Evolutionary conservation across 352 stramenopile genomes (phyloP), one percentile per base, ranked within the genome.

Genomic region (Phytophthora sp.): DNA sequence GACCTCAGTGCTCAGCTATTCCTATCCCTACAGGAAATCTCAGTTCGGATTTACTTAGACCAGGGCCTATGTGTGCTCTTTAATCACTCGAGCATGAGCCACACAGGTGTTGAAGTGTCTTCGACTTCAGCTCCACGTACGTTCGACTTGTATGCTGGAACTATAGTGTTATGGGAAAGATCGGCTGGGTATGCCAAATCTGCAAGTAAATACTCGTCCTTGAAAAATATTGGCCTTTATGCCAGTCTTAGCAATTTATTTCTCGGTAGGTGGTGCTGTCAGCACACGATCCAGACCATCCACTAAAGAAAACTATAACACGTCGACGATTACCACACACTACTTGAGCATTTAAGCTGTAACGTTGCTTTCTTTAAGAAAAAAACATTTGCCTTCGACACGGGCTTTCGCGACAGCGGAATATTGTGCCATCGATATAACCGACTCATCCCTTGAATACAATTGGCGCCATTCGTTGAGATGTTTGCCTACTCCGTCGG

Each of bases 261-360:
- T 44, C 36, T 44, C n/a, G 36, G n/a, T 44, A 44, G 16, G n/a
- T 44, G 16, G 36, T n/a, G n/a, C n/a, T n/a, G n/a, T n/a, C n/a
- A n/a, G n/a, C n/a, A n/a, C n/a, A n/a, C n/a, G n/a, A n/a, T n/a
- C n/a, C n/a, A n/a, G n/a, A n/a, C n/a, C n/a, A n/a, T n/a, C n/a
- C n/a, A n/a, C n/a, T n/a, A n/a, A n/a, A n/a, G n/a, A n/a, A n/a
- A n/a, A n/a, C n/a, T n/a, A n/a, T n/a, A n/a, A n/a, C n/a, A n/a
- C n/a, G n/a, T n/a, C n/a, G n/a, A n/a, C n/a, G n/a, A n/a, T n/a
- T n/a, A n/a, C n/a, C n/a, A n/a, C n/a, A n/a, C n/a, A n/a, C n/a
- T n/a, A n/a, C n/a, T n/a, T n/a, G n/a, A n/a, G n/a, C n/a, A n/a
- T n/a, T n/a, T n/a, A 44, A 44, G 8, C 36, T 44, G 16, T 44